phyloP scores from a whole-genome alignment of 2,329 filamentous ascomycete genomes.

The Colletotrichum echinochloae region DNA sequence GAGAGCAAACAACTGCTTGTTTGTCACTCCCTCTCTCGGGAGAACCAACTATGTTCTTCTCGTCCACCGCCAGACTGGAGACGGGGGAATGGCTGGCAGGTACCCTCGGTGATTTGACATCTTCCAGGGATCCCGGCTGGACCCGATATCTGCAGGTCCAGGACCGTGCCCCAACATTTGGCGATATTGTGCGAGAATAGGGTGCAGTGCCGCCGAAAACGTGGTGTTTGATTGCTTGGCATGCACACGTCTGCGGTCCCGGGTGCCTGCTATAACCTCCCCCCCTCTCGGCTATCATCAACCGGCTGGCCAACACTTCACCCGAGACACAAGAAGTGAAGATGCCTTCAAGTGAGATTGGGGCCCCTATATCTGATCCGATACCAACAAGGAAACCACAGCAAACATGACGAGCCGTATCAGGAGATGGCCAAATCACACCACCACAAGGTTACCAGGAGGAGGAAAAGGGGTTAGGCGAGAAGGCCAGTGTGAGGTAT shows the following conservation, averaged over 20 bases:
- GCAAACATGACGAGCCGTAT: too few relatives aligned
- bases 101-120: not conserved
- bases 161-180: constrained; percentile 8
- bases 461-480: too few relatives aligned
- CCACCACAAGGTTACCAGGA: too few relatives aligned
- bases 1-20: not conserved
- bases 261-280: too few relatives aligned
- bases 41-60: not conserved
- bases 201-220: constrained; percentile 4
- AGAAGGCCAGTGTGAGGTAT: too few relatives aligned
- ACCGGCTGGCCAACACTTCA: not conserved
- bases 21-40: not conserved
- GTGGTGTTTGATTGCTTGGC: constrained; percentile 23
- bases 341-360: not conserved
- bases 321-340: not conserved
- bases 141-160: not conserved
- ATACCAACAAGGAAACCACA: not conserved
- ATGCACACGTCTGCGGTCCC: not conserved
- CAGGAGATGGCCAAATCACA: too few relatives aligned
- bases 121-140: not conserved
- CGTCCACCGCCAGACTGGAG: not conserved
- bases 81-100: too few relatives aligned
- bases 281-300: not conserved
- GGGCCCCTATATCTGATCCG: too few relatives aligned
- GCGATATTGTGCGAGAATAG: constrained; percentile 4